Conservation (phyloP, 1,284 basidiomycete genomes). For the Ceratobasidium sp. region DNA sequence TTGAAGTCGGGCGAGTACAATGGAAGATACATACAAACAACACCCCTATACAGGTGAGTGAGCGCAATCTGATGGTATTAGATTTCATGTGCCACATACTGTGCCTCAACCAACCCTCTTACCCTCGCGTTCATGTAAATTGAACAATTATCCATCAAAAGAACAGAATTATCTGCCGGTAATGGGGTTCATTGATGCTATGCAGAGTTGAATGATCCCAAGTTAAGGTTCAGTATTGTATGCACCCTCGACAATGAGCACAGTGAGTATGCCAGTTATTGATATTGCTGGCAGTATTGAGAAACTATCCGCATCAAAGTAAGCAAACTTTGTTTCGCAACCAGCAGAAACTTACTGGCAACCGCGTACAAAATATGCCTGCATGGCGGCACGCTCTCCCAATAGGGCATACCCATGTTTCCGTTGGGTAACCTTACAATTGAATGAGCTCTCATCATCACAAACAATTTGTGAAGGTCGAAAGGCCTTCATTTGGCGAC, state of each 20-base stretch:
- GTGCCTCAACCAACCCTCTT: not conserved
- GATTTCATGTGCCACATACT: not conserved
- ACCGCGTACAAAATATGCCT: not conserved
- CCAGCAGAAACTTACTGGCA: too few species aligned
- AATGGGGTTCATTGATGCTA: not conserved
- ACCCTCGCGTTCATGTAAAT: not conserved
- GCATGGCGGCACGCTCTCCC: not conserved
- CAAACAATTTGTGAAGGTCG: not conserved
- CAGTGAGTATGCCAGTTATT: not conserved
- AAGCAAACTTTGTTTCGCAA: not conserved
- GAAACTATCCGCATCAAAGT: too few species aligned
- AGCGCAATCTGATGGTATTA: too few species aligned
- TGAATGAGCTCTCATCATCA: conserved; percentile 2
- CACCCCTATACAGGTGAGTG: not conserved
- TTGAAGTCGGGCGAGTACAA: not conserved
- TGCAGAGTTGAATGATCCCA: not conserved
- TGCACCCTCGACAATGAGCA: not conserved
- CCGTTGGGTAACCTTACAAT: not conserved
- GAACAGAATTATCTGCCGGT: not conserved
- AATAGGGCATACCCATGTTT: not conserved
- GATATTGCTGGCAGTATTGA: not conserved
- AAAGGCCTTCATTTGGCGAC: not conserved
- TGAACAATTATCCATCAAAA: not conserved
- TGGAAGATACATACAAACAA: not conserved
- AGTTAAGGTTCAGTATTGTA: not conserved